These are phyloP conservation scores for Neurospora sublineolata DNA, from an alignment of 495 filamentous ascomycete species.

Conservation along the genomic window DNA sequence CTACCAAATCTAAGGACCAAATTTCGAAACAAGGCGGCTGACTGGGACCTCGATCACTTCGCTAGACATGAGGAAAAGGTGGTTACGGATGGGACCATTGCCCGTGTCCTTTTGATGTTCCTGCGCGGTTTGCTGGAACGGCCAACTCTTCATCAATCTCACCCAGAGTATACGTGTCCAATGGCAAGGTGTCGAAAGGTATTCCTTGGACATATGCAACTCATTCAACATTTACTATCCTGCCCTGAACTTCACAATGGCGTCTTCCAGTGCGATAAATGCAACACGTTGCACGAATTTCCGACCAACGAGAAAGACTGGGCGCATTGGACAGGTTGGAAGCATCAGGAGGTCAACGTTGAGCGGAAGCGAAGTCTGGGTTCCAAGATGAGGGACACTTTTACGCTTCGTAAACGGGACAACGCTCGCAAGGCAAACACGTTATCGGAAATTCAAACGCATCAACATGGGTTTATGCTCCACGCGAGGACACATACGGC, in stretches of 20 bases:
- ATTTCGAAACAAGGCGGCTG: neutral
- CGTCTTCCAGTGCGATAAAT: constrained; percentile 25
- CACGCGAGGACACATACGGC: constrained; percentile 13
- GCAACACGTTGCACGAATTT: constrained; percentile 19
- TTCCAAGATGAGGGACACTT: constrained; percentile 20
- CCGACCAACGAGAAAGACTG: constrained; percentile 28
- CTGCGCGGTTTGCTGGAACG: constrained; percentile 24
- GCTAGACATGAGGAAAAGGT: constrained; percentile 24
- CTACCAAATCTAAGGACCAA: neutral
- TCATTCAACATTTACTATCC: constrained; percentile 22
- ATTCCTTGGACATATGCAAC: constrained; percentile 14
- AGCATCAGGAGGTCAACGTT: constrained; percentile 5
- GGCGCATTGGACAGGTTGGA: constrained; percentile 21
- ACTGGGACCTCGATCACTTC: neutral
- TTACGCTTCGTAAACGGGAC: constrained; percentile 17
- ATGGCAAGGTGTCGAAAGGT: constrained; percentile 20
- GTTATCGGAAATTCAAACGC: neutral
- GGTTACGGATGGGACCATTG: constrained; percentile 18
- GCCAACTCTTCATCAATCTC: constrained; percentile 10
- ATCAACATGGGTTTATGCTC: neutral
- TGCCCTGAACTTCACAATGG: constrained; percentile 21
- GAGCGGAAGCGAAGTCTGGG: constrained; percentile 22
- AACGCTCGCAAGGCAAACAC: constrained; percentile 8
- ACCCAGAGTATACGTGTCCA: constrained; percentile 14
- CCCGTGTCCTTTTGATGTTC: constrained; percentile 25